Evolutionary conservation across 345 rosid species (phyloP).

Genomic region (Euphorbia pulcherrima): DNA sequence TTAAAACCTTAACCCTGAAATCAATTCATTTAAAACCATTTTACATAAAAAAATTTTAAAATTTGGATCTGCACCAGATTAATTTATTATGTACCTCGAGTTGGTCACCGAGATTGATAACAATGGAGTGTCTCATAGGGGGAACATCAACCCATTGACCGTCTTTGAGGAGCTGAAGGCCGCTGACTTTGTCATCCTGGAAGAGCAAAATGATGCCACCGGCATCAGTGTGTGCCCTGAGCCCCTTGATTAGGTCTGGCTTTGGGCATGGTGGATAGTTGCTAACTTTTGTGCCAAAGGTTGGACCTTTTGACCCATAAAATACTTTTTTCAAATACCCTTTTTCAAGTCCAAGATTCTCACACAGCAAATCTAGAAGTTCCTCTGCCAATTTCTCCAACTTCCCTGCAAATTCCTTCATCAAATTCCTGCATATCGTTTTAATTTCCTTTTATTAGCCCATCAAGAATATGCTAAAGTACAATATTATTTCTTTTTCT

Average conservation of each 20-base stretch:
- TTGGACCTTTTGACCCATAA: slow-evolving; percentile 64
- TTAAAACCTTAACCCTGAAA: too few relatives aligned
- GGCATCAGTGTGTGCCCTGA: slow-evolving; percentile 96
- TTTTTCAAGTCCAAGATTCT: slow-evolving; percentile 74
- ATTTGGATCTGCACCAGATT: too few relatives aligned
- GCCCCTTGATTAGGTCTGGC: slow-evolving; percentile 86
- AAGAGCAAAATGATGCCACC: slow-evolving; percentile 88
- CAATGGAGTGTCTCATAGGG: slow-evolving; percentile 89
- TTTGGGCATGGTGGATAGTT: slow-evolving; percentile 97
- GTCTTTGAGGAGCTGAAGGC: slow-evolving; percentile 90
- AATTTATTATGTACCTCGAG: slow-evolving; percentile 50
- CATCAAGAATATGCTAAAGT: too few relatives aligned
- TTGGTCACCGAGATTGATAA: slow-evolving; percentile 90
- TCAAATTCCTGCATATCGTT: slow-evolving; percentile 54
- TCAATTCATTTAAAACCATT: too few relatives aligned
- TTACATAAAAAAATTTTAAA: too few relatives aligned
- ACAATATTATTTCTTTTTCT: too few relatives aligned
- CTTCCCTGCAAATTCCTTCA: slow-evolving; percentile 68
- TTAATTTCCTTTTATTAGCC: neutral
- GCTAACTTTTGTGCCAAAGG: slow-evolving; percentile 87
- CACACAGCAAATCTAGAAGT: slow-evolving; percentile 67
- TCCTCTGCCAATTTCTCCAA: slow-evolving; percentile 82
- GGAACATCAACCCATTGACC: slow-evolving; percentile 91
- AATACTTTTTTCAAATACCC: slow-evolving; percentile 71
- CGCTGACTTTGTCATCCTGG: slow-evolving; percentile 84